Conservation (phyloP, 495 filamentous ascomycete species). For the Penicillium roqueforti region DNA sequence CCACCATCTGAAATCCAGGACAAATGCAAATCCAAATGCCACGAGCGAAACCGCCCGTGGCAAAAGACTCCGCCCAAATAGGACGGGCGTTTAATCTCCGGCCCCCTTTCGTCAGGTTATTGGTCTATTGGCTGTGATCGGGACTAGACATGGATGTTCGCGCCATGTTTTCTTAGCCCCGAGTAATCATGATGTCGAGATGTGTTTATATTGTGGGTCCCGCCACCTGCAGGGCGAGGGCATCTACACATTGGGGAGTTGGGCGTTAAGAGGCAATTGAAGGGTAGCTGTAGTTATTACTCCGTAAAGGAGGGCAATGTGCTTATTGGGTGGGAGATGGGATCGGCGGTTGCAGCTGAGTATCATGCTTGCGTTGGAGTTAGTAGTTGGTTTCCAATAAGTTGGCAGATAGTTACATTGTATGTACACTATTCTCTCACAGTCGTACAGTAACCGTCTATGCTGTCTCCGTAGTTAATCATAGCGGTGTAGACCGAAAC, state of each 20-base stretch:
- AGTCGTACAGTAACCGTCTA: background rate
- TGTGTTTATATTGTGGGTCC: slow-evolving; percentile 10
- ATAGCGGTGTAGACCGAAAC: slow-evolving; percentile 12
- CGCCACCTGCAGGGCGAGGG: slow-evolving; percentile 9
- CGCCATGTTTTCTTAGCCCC: background rate
- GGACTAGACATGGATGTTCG: background rate
- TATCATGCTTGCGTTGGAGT: background rate
- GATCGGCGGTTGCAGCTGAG: slow-evolving; percentile 5
- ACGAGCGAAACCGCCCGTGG: no score
- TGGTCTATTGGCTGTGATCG: background rate
- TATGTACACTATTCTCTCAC: background rate
- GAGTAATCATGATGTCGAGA: slow-evolving; percentile 11
- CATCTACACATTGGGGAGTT: background rate
- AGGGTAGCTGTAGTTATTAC: no score
- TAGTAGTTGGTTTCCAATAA: background rate
- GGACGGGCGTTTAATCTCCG: slow-evolving; percentile 5
- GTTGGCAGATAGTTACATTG: background rate
- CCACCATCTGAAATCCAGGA: no score
- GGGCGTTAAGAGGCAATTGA: no score
- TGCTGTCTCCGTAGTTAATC: no score
- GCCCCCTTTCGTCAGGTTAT: background rate
- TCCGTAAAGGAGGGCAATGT: background rate
- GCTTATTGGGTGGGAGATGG: background rate
- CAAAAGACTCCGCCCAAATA: background rate
- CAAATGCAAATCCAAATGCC: background rate